These are phyloP conservation scores for Phytopythium delawarense DNA, from an alignment of 352 stramenopile genomes.

Conservation along the genomic window DNA sequence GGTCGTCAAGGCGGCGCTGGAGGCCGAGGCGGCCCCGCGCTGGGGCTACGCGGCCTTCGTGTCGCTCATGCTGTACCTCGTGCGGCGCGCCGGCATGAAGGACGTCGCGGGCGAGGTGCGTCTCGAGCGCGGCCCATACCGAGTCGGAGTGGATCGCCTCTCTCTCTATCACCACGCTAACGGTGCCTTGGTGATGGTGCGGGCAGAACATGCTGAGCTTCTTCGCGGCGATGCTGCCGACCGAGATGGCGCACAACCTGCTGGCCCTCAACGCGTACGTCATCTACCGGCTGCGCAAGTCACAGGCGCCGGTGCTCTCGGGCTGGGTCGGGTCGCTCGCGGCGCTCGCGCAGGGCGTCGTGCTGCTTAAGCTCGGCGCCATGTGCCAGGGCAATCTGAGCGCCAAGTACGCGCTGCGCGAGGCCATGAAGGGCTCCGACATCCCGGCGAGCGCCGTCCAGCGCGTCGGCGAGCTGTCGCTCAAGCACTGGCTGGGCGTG, in stretches of 20 bases:
- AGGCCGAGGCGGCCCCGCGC: constrained; percentile 17
- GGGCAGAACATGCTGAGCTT: constrained; percentile 48
- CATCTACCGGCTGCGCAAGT: constrained; percentile 45
- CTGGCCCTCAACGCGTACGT: constrained; percentile 38
- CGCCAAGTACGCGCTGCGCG: constrained; percentile 37
- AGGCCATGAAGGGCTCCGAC: constrained; percentile 30
- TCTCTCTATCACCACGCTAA: neutral
- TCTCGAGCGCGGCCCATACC: neutral
- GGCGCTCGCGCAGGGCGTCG: constrained; percentile 38
- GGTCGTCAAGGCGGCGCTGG: constrained; percentile 22
- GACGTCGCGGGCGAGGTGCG: constrained; percentile 37
- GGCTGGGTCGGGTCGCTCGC: constrained; percentile 48
- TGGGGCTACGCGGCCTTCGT: constrained; percentile 39
- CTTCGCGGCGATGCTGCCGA: constrained; percentile 47
- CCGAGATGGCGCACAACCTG: constrained; percentile 59
- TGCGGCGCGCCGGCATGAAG: constrained; percentile 39
- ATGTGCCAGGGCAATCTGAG: constrained; percentile 46
- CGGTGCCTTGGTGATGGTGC: neutral
- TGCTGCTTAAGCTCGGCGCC: constrained; percentile 36
- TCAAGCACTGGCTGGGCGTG: constrained; percentile 50
- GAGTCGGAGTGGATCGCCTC: neutral
- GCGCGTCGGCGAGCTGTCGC: constrained; percentile 41
- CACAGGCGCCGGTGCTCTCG: constrained; percentile 28
- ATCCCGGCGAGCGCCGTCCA: constrained; percentile 24
- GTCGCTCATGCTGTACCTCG: constrained; percentile 34